Base-by-base conservation (phyloP, 768 basidiomycete species). In the Punctularia strigosozonata region DNA sequence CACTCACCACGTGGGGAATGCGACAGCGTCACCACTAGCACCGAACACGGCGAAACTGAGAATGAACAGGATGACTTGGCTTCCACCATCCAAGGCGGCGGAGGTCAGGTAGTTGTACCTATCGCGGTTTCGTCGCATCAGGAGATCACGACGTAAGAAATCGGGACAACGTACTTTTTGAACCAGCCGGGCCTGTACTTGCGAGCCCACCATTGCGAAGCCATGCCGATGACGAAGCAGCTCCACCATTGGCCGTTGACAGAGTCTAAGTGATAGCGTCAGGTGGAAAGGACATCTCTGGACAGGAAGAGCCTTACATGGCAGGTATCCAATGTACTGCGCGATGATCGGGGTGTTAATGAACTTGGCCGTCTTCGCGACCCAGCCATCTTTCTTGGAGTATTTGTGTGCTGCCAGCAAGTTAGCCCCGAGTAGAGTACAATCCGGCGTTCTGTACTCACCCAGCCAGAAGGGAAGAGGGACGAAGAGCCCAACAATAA, bases 391-490 rank as follows among this genome's bases (percentile, higher is more conserved):
- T n/a, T n/a, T n/a, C n/a, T n/a, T n/a, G n/a, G n/a, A n/a, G n/a
- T n/a, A n/a, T n/a, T n/a, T n/a, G n/a, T n/a, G n/a, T n/a, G n/a
- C n/a, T n/a, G n/a, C n/a, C n/a, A n/a, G n/a, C n/a, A n/a, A n/a
- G n/a, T n/a, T n/a, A n/a, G n/a, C n/a, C n/a, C n/a, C n/a, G n/a
- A n/a, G n/a, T n/a, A n/a, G n/a, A n/a, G n/a, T n/a, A n/a, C n/a
- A n/a, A n/a, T n/a, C n/a, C n/a, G n/a, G n/a, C n/a, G n/a, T n/a
- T n/a, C n/a, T n/a, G n/a, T n/a, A n/a, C n/a, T n/a, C n/a, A n/a
- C n/a, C n/a, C n/a, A 74, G 42, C 68, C 68, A 73, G 64, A 73
- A 73, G 1, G 71, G 72, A 26, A 75, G 48, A 1, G 73, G 73
- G 2, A 70, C 61, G 30, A 63, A 51, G 41, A 75, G 63, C 6